Evolutionary conservation across 805 yeast species (phyloP).

Genomic region (Teunomyces funiuensis): DNA sequence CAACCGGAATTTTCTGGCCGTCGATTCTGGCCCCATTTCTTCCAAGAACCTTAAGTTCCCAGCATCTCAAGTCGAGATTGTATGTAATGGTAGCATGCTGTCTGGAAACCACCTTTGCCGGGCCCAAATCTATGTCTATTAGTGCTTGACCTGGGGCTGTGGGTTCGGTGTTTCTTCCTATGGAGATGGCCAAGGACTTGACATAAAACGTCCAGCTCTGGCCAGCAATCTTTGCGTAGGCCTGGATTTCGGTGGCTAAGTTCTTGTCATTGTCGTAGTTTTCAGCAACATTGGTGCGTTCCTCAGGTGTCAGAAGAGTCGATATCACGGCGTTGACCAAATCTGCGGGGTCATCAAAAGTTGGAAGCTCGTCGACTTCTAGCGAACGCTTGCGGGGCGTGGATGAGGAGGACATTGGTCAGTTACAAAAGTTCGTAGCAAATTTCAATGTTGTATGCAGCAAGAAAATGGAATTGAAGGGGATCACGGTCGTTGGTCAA

Average conservation of each 20-base stretch:
- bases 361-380: conserved; percentile 24
- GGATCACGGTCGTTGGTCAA: neutral
- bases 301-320: conserved; percentile 67
- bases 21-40: conserved; percentile 94
- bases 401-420: conserved; percentile 24
- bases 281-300: conserved; percentile 69
- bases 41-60: conserved; percentile 86
- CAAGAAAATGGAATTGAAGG: neutral
- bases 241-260: conserved; percentile 80
- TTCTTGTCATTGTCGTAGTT: conserved; percentile 74
- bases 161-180: conserved; percentile 78
- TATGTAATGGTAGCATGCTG: conserved; percentile 84
- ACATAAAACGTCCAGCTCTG: conserved; percentile 92
- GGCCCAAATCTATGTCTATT: conserved; percentile 89
- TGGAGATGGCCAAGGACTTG: conserved; percentile 66
- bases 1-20: conserved; percentile 55
- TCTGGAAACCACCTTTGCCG: conserved; percentile 94
- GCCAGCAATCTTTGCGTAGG: conserved; percentile 96
- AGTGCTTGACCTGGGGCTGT: conserved; percentile 12
- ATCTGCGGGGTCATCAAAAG: conserved; percentile 59
- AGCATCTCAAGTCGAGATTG: conserved; percentile 67
- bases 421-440: neutral
- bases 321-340: conserved; percentile 74
- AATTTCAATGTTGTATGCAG: neutral
- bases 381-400: conserved; percentile 31